These are phyloP conservation scores for Pseudocercospora vitis DNA, from an alignment of 2,329 filamentous ascomycete species.

Conservation along the genomic window DNA sequence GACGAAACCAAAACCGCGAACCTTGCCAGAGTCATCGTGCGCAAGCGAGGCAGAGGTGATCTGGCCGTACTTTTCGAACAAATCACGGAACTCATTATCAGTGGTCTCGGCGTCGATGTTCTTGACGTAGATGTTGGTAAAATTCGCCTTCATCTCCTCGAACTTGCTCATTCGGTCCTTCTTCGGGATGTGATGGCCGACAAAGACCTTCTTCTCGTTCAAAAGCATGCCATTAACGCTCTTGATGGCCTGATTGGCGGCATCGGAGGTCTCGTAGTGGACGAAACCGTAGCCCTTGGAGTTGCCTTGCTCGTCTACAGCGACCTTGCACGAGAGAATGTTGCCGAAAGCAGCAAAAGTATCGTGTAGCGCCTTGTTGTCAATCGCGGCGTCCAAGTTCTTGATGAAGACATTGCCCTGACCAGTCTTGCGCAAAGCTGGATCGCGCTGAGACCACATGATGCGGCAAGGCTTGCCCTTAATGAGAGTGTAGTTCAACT, in stretches of 20 bases:
- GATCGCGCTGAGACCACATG: constrained; percentile 99
- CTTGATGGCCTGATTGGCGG: constrained; percentile 95
- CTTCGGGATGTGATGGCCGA: constrained; percentile 99
- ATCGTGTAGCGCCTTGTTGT: constrained; percentile 99
- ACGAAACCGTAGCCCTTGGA: constrained; percentile 99
- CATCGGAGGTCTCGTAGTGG: constrained; percentile 99
- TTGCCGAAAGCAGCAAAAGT: constrained; percentile 99
- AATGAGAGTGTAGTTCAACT: constrained; percentile 99
- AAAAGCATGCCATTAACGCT: constrained; percentile 99
- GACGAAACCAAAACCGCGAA: constrained; percentile 90
- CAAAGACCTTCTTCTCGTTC: constrained; percentile 99
- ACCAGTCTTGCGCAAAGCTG: constrained; percentile 96
- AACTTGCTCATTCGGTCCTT: constrained; percentile 99
- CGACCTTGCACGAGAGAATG: constrained; percentile 99
- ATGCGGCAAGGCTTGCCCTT: constrained; percentile 99
- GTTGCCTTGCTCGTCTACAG: constrained; percentile 92
- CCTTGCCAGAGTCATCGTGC: constrained; percentile 94
- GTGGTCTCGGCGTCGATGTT: constrained; percentile 83
- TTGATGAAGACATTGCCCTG: constrained; percentile 99
- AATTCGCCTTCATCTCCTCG: constrained; percentile 99
- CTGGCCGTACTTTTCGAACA: constrained; percentile 89
- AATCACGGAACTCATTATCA: constrained; percentile 89
- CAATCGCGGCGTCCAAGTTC: constrained; percentile 96
- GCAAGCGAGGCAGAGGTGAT: constrained; percentile 95
- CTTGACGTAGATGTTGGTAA: constrained; percentile 99